These are phyloP conservation scores for Cytospora piceae DNA, from an alignment of 2,329 filamentous ascomycete species.

Conservation along the genomic window DNA sequence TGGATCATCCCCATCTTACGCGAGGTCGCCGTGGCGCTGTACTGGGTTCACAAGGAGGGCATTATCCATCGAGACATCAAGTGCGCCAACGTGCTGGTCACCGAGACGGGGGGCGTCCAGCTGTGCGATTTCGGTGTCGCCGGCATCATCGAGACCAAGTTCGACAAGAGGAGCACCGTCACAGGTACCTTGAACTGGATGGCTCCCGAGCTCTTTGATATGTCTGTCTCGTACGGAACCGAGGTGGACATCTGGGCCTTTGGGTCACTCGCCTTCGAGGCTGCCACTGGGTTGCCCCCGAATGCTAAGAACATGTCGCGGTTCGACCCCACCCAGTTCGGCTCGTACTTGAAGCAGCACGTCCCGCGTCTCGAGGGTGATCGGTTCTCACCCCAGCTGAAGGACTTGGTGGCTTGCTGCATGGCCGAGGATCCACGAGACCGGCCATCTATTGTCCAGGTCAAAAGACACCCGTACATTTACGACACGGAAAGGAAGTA, in stretches of 20 bases:
- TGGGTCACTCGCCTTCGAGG: conserved; percentile 79
- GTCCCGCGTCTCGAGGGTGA: conserved; percentile 73
- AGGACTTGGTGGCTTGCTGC: conserved; percentile 73
- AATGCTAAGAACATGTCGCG: conserved; percentile 58
- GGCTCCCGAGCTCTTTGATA: conserved; percentile 77
- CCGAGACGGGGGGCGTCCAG: conserved; percentile 76
- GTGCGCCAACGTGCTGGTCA: conserved; percentile 79
- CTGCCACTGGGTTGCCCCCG: conserved; percentile 77
- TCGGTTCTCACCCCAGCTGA: conserved; percentile 69
- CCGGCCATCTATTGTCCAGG: conserved; percentile 69
- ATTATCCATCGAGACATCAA: conserved; percentile 76
- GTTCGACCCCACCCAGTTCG: conserved; percentile 55
- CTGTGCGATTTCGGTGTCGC: conserved; percentile 86
- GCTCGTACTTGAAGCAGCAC: conserved; percentile 61
- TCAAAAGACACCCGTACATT: conserved; percentile 73
- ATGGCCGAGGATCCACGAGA: conserved; percentile 69
- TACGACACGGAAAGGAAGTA: conserved; percentile 63
- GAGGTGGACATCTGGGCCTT: conserved; percentile 86
- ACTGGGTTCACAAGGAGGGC: conserved; percentile 69
- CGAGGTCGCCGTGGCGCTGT: conserved; percentile 67
- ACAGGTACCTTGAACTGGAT: conserved; percentile 87
- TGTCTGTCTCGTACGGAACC: conserved; percentile 67
- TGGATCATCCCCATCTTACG: conserved; percentile 70
- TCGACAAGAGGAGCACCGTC: conserved; percentile 78
- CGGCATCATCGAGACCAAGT: conserved; percentile 73